These are phyloP conservation scores for Nitzschia sp. DNA, from an alignment of 108 stramenopile species.

Conservation along the genomic window DNA sequence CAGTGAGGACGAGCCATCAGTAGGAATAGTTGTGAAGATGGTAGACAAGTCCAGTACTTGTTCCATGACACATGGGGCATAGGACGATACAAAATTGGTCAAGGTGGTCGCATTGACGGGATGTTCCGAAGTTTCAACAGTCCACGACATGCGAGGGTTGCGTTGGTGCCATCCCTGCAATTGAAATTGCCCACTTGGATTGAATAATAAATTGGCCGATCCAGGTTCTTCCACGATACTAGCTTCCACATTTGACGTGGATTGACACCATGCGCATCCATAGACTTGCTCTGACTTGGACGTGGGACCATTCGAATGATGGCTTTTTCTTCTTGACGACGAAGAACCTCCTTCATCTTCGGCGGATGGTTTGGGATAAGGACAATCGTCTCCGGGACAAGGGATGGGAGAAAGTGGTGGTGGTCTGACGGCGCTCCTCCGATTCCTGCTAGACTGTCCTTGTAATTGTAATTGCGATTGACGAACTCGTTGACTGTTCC, in stretches of 20 bases:
- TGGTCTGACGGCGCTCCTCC: background rate
- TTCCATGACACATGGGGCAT: conserved; percentile 45
- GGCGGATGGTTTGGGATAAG: conserved; percentile 46
- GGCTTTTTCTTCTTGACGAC: too few relatives aligned
- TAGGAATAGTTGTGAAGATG: background rate
- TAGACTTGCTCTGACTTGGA: conserved; percentile 66
- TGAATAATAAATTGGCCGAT: conserved; percentile 62
- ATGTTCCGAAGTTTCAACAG: conserved; percentile 40
- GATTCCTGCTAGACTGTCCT: background rate
- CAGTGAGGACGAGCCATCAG: background rate
- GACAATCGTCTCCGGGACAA: conserved; percentile 44
- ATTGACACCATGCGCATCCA: conserved; percentile 47
- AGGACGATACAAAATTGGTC: conserved; percentile 65
- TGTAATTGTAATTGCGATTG: conserved; percentile 2
- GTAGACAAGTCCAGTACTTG: conserved; percentile 38
- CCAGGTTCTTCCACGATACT: conserved; percentile 30
- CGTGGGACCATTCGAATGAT: conserved; percentile 55
- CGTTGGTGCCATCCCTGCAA: conserved; percentile 39
- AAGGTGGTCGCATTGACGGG: conserved; percentile 37
- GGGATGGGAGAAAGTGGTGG: conserved; percentile 44
- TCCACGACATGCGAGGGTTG: conserved; percentile 28
- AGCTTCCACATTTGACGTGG: background rate
- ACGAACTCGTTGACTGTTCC: conserved; percentile 39
- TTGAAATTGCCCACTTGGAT: conserved; percentile 56
- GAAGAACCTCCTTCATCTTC: too few relatives aligned